A percentile compares a stretch with the other conserved stretches of the same genome.
Conservation (phyloP, 2,329 filamentous ascomycete genomes). For the Phialocephala sp. region DNA sequence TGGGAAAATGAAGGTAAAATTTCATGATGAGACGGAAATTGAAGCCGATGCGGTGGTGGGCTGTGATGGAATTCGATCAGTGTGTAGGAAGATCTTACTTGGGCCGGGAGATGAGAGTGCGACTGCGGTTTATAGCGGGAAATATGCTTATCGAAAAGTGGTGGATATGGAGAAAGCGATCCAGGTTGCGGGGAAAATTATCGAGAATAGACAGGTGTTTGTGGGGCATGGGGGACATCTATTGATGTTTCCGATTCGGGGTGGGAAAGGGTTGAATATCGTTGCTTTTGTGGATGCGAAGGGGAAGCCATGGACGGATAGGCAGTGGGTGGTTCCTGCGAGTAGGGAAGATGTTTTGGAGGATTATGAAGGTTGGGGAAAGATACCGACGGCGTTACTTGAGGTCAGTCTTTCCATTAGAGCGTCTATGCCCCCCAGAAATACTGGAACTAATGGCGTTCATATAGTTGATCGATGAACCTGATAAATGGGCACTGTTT, state of each 20-base stretch:
- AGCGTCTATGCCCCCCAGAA: no score
- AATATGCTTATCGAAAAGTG: constrained; percentile 65
- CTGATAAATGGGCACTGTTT: constrained; percentile 62
- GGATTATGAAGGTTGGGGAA: constrained; percentile 51
- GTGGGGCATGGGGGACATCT: constrained; percentile 61
- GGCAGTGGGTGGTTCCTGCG: constrained; percentile 48
- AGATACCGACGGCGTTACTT: constrained; percentile 29
- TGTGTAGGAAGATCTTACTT: constrained; percentile 56
- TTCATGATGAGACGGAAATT: constrained; percentile 50
- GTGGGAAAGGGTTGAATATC: constrained; percentile 58
- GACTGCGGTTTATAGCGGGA: constrained; percentile 57
- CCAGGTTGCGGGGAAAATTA: constrained; percentile 52
- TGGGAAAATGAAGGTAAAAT: constrained; percentile 42
- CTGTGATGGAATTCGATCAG: constrained; percentile 67
- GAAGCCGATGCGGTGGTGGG: constrained; percentile 56
- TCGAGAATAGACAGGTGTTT: constrained; percentile 59
- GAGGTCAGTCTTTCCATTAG: constrained; percentile 22
- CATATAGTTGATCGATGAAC: constrained; percentile 49
- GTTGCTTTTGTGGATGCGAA: constrained; percentile 54
- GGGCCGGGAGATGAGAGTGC: constrained; percentile 52
- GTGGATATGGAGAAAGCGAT: constrained; percentile 60
- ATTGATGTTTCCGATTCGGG: constrained; percentile 63
- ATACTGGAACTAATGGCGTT: background rate
- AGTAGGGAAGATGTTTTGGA: constrained; percentile 48
- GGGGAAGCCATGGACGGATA: constrained; percentile 46